phyloP scores from a whole-genome alignment of 2,329 filamentous ascomycete species.

The Xylaria sp. region DNA sequence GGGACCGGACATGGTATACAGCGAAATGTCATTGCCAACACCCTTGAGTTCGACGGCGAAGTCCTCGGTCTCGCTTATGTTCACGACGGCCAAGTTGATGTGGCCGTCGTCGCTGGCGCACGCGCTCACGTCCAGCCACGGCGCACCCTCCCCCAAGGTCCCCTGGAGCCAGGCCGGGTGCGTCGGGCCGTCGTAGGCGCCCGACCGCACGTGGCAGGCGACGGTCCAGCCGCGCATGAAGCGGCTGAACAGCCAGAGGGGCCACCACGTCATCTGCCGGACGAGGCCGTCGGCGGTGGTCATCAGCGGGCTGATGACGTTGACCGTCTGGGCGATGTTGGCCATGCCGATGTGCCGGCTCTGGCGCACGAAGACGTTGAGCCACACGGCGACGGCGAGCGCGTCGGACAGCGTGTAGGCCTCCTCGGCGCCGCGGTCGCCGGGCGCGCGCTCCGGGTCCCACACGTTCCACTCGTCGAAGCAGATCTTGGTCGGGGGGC shows the following conservation, averaged over 20 bases:
- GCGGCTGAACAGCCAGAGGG: conserved; percentile 67
- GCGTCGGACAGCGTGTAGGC: conserved; percentile 75
- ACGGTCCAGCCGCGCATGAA: conserved; percentile 76
- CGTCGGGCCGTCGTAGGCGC: conserved; percentile 68
- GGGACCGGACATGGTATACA: conserved; percentile 65
- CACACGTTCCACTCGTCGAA: conserved; percentile 89
- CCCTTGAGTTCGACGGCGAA: conserved; percentile 65
- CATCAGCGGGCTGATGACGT: conserved; percentile 78
- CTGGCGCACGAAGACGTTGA: conserved; percentile 78
- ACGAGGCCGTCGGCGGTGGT: conserved; percentile 65
- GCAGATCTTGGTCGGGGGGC: conserved; percentile 71
- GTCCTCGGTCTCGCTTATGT: conserved; percentile 64
- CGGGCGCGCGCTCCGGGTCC: conserved; percentile 72
- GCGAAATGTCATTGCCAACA: conserved; percentile 54
- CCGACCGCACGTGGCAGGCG: conserved; percentile 64
- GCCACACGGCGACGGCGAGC: conserved; percentile 72
- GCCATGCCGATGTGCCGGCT: conserved; percentile 74
- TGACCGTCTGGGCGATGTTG: conserved; percentile 76
- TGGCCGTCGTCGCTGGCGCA: conserved; percentile 59
- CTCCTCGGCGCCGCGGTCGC: conserved; percentile 73
- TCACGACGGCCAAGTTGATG: conserved; percentile 72
- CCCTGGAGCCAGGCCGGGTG: conserved; percentile 66
- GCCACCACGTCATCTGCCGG: conserved; percentile 78
- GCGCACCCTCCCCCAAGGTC: conserved; percentile 61
- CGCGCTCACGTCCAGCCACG: conserved; percentile 71